Evolutionary conservation across 1,284 basidiomycete genomes (phyloP), one percentile per base, ranked within the genome.

Genomic region (Hemileia vastatrix): DNA sequence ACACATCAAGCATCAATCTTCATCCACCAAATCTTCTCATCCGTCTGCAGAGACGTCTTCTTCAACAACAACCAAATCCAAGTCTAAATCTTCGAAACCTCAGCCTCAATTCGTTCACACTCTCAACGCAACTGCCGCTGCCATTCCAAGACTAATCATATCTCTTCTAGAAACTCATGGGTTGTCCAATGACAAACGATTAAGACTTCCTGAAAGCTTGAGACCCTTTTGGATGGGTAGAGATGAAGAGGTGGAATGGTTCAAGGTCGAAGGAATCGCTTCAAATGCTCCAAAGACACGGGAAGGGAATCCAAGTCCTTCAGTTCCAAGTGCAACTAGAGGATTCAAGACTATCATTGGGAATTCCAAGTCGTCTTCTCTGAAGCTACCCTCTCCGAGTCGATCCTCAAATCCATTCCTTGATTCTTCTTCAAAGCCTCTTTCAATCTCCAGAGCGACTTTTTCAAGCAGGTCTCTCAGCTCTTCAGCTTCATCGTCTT

Each of bases 71-170:
- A 27, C 27, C 27, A 27, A 27, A 27, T 27, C 27, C 27, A 27
- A 27, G 27, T 27, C 27, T 27, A 27, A 27, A 27, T 27, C 27
- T 27, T 27, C 27, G 27, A 27, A n/a, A n/a, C n/a, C n/a, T n/a
- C n/a, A n/a, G n/a, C n/a, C n/a, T n/a, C n/a, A n/a, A n/a, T 94
- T 90, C 70, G 87, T 84, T 2, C 91, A 95, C 74, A 95, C 92
- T 0, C 79, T 96, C 45, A 95, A 96, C 67, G 92, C 90, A 3
- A 96, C 92, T 0, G 91, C 90, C 3, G 90, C 88, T 0, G 92
- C 92, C 0, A 83, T 95, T 57, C 92, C 92, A 0, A 81, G 92
- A 50, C 79, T 95, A 8, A 88, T 96, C 53, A 80, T 96, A 15
- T 86, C 92, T 18, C 76, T 96, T 19, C 73, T 95, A 9, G 92